phyloP scores from a whole-genome alignment of 2,329 filamentous ascomycete genomes.

The Colletotrichum sp. region DNA sequence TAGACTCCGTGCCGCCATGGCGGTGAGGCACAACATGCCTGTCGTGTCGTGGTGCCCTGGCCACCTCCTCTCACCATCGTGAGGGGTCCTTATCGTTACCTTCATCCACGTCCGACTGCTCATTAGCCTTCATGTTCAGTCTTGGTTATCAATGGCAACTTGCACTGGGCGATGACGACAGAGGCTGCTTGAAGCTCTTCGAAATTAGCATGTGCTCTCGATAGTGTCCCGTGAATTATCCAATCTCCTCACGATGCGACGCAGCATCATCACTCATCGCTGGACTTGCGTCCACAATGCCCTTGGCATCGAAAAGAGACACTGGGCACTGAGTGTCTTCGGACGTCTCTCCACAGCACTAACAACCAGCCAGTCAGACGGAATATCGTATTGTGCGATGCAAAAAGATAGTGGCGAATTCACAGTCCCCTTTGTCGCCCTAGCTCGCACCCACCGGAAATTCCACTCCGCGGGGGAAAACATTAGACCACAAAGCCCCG shows the following conservation, averaged over 20 bases:
- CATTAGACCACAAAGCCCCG: not conserved
- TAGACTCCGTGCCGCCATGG: not conserved
- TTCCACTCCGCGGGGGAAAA: not conserved
- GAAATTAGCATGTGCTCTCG: not conserved
- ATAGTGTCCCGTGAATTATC: not conserved
- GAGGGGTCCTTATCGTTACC: not conserved
- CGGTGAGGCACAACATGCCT: conserved; percentile 3
- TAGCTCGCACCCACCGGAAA: not conserved
- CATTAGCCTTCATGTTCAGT: not conserved
- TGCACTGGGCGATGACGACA: not conserved
- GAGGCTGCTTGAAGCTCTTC: not conserved
- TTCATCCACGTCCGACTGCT: not conserved
- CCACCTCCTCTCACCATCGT: not conserved
- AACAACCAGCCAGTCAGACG: not conserved
- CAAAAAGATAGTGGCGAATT: conserved; percentile 9
- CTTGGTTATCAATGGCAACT: not conserved
- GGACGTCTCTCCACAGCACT: not conserved
- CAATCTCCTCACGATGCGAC: not conserved
- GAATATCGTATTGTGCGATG: not conserved
- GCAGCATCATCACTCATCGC: not conserved
- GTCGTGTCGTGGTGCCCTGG: not conserved
- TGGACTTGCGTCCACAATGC: not conserved
- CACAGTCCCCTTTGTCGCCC: not conserved
- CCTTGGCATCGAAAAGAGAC: not conserved
- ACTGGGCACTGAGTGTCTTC: not conserved